Conservation (phyloP, 1,139 yeast genomes). For the Zygosaccharomyces sapae region DNA sequence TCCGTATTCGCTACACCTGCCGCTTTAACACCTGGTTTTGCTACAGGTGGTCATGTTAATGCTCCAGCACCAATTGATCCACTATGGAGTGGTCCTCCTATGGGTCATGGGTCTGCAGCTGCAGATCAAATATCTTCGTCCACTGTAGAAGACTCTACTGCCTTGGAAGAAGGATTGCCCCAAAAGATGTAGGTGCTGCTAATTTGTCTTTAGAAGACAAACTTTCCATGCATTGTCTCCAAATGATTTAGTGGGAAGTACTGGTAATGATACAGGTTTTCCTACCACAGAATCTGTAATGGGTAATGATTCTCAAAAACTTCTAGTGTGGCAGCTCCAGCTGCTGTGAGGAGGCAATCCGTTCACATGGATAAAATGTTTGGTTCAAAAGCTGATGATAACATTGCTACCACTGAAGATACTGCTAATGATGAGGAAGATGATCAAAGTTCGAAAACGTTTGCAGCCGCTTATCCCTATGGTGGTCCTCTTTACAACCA, state of each 20-base stretch:
- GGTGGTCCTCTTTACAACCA: conserved; percentile 36
- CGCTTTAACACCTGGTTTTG: conserved; percentile 7
- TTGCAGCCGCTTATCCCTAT: conserved; percentile 37
- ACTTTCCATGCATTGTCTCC: conserved; percentile 41
- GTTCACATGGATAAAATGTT: conserved; percentile 28
- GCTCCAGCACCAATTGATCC: conserved; percentile 15
- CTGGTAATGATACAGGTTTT: conserved; percentile 20
- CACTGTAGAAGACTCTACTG: conserved; percentile 16
- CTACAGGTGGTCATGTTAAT: conserved; percentile 1
- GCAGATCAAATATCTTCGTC: conserved; percentile 13
- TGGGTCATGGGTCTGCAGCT: conserved; percentile 10
- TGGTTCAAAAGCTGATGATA: conserved; percentile 10
- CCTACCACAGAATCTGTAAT: conserved; percentile 14
- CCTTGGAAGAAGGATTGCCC: conserved; percentile 14
- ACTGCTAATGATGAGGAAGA: conserved; percentile 8
- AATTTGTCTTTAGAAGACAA: conserved; percentile 37
- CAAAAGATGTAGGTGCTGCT: conserved; percentile 18
- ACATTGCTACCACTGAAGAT: conserved; percentile 1
- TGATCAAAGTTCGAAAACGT: conserved; percentile 9
- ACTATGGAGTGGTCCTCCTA: conserved; percentile 18
- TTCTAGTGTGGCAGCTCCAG: conserved; percentile 17
- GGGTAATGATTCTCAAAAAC: conserved; percentile 10
- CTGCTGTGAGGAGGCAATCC: conserved; percentile 30
- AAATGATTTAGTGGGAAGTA: conserved; percentile 34
- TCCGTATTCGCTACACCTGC: conserved; percentile 18